These are phyloP conservation scores for Mucor indicus DNA, from an alignment of 371 early-diverging fungal genomes.

Conservation along the genomic window DNA sequence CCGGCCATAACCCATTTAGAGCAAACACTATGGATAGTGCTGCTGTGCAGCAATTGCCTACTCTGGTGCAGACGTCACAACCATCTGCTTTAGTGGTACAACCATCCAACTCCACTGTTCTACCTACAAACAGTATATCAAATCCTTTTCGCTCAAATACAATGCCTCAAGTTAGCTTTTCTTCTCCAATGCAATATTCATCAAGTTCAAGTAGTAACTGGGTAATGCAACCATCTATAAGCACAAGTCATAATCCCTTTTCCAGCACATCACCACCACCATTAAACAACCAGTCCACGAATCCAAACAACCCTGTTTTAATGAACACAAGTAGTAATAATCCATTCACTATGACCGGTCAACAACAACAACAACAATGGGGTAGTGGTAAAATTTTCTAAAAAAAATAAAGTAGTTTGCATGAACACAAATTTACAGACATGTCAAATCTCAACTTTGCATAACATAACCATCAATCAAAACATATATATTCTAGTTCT, in stretches of 20 bases:
- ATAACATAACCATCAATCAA: background rate
- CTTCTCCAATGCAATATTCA: background rate
- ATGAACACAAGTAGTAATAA: conserved; percentile 7
- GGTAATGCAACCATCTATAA: background rate
- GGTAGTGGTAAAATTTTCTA: conserved; percentile 8
- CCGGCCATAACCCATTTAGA: conserved; percentile 19
- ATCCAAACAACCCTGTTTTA: no score
- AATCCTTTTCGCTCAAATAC: conserved; percentile 30
- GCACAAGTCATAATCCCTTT: no score
- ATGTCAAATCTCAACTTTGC: no score
- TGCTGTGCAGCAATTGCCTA: background rate
- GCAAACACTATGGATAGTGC: background rate
- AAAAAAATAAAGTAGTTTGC: background rate
- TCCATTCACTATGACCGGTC: conserved; percentile 4
- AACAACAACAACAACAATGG: conserved; percentile 9
- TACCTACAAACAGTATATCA: conserved; percentile 1
- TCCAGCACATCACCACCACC: no score
- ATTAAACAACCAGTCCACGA: no score
- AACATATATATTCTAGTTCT: no score
- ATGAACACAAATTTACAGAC: background rate
- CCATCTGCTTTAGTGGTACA: no score
- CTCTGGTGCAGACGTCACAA: no score
- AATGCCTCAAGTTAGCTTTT: conserved; percentile 7
- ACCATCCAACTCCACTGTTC: background rate
- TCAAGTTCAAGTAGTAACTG: background rate